phyloP scores from a whole-genome alignment of 2,329 filamentous ascomycete genomes.

The Chaetomiaceae sp. region DNA sequence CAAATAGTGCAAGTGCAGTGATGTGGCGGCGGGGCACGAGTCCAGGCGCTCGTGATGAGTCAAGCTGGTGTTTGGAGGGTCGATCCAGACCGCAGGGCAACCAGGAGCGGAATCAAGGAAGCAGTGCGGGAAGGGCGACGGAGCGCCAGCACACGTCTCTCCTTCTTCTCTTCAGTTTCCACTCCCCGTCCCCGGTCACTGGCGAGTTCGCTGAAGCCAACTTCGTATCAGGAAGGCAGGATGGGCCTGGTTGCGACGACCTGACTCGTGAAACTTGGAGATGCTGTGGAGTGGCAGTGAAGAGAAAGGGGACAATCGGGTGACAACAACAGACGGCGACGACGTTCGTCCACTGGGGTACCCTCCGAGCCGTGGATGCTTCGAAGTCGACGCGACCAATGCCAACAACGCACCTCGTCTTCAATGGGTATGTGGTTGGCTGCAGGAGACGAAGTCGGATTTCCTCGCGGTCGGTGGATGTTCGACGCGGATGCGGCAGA shows the following conservation, averaged over 20 bases:
- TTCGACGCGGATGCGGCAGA: constrained; percentile 3
- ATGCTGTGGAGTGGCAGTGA: constrained; percentile 1
- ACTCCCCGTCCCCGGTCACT: not conserved
- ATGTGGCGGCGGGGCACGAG: constrained; percentile 5
- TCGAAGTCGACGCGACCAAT: not conserved
- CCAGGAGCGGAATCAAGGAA: too few species aligned
- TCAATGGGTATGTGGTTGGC: constrained; percentile 16
- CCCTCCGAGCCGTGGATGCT: not conserved
- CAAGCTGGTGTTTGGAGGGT: not conserved
- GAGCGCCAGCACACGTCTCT: too few species aligned
- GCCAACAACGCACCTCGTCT: constrained; percentile 19
- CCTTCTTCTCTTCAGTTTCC: not conserved
- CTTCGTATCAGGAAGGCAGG: not conserved
- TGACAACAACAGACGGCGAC: not conserved
- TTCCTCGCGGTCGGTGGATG: not conserved
- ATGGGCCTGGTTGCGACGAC: constrained; percentile 8
- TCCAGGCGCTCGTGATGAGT: not conserved
- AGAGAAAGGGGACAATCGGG: not conserved
- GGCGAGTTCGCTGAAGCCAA: not conserved
- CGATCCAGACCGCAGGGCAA: not conserved
- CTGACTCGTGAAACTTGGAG: constrained; percentile 8
- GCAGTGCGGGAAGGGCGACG: too few species aligned
- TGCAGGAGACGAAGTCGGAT: not conserved
- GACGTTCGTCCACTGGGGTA: not conserved
- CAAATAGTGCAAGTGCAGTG: constrained; percentile 6